phyloP scores from a whole-genome alignment of 495 filamentous ascomycete genomes.

The Podospora comata region DNA sequence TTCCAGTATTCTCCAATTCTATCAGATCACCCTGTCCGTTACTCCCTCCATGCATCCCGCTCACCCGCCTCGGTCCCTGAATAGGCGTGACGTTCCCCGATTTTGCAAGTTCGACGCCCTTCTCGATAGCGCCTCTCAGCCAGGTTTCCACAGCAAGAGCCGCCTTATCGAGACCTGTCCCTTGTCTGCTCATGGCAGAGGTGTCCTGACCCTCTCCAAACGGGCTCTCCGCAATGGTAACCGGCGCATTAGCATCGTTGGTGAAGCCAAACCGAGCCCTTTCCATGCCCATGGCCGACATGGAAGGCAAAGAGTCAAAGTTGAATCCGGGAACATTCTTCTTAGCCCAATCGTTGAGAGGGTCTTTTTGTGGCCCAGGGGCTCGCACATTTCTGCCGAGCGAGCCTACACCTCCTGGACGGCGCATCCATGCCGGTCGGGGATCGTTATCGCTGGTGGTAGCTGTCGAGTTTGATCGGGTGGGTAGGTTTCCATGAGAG shows the following conservation, averaged over 20 bases:
- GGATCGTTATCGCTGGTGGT: slow-evolving; percentile 28
- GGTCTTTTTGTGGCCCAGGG: slow-evolving; percentile 78
- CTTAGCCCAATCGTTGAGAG: slow-evolving; percentile 73
- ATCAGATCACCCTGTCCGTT: slow-evolving; percentile 68
- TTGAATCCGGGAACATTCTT: slow-evolving; percentile 72
- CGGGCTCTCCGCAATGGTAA: slow-evolving; percentile 49
- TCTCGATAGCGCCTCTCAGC: slow-evolving; percentile 69
- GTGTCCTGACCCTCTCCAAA: slow-evolving; percentile 44
- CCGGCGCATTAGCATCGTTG: slow-evolving; percentile 16
- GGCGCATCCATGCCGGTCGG: slow-evolving; percentile 58
- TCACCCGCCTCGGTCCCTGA: slow-evolving; percentile 38
- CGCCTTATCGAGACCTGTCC: slow-evolving; percentile 66
- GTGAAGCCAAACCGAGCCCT: slow-evolving; percentile 50
- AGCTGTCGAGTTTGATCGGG: slow-evolving; percentile 32
- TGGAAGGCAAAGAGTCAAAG: slow-evolving; percentile 53
- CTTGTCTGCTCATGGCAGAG: slow-evolving; percentile 31
- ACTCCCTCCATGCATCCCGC: slow-evolving; percentile 12
- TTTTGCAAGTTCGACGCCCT: slow-evolving; percentile 36
- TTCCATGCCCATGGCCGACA: slow-evolving; percentile 50
- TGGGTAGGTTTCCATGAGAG: slow-evolving; percentile 18
- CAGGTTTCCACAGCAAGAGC: slow-evolving; percentile 84
- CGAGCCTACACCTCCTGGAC: slow-evolving; percentile 82
- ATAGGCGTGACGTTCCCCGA: slow-evolving; percentile 46
- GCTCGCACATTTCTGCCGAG: slow-evolving; percentile 62
- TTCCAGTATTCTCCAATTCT: slow-evolving; percentile 67